These are phyloP conservation scores for Kwoniella mangroviensis DNA, from an alignment of 768 basidiomycete genomes.

Conservation along the genomic window DNA sequence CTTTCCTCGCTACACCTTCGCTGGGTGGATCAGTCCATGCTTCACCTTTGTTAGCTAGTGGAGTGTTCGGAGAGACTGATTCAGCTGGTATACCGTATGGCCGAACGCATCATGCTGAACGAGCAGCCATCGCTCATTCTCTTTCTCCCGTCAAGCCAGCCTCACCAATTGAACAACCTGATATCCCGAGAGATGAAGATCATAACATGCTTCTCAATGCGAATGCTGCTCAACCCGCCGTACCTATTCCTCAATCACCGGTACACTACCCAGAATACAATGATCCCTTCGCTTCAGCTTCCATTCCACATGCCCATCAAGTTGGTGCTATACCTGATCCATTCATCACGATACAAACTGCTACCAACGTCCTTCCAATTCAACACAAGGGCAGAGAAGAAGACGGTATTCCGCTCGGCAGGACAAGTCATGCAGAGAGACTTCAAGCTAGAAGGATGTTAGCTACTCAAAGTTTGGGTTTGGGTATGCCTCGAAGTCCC, in stretches of 20 bases:
- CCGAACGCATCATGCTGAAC: slow-evolving; percentile 52
- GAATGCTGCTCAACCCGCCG: slow-evolving; percentile 45
- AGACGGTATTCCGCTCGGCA: slow-evolving; percentile 51
- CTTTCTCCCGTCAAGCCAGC: slow-evolving; percentile 24
- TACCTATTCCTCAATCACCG: slow-evolving; percentile 19
- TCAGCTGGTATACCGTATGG: slow-evolving; percentile 50
- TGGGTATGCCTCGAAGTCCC: slow-evolving; percentile 55
- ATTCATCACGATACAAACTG: slow-evolving; percentile 55
- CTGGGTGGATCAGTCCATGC: slow-evolving; percentile 44
- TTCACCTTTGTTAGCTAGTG: slow-evolving; percentile 35
- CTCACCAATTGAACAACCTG: slow-evolving; percentile 38
- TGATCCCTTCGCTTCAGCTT: slow-evolving; percentile 21
- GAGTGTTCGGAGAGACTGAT: slow-evolving; percentile 36
- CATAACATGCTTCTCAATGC: slow-evolving; percentile 47
- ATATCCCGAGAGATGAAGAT: slow-evolving; percentile 37
- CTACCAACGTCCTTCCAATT: slow-evolving; percentile 37
- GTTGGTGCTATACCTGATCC: slow-evolving; percentile 54
- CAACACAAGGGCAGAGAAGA: slow-evolving; percentile 30
- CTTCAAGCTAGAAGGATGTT: slow-evolving; percentile 49
- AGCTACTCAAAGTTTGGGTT: slow-evolving; percentile 54
- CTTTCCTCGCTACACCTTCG: slow-evolving; percentile 50
- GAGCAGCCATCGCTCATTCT: slow-evolving; percentile 45
- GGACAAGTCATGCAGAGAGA: slow-evolving; percentile 48
- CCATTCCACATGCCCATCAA: slow-evolving; percentile 45
- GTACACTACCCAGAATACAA: slow-evolving; percentile 23